Base-by-base conservation (phyloP, 768 basidiomycete species). In the Phylloporus sp. region DNA sequence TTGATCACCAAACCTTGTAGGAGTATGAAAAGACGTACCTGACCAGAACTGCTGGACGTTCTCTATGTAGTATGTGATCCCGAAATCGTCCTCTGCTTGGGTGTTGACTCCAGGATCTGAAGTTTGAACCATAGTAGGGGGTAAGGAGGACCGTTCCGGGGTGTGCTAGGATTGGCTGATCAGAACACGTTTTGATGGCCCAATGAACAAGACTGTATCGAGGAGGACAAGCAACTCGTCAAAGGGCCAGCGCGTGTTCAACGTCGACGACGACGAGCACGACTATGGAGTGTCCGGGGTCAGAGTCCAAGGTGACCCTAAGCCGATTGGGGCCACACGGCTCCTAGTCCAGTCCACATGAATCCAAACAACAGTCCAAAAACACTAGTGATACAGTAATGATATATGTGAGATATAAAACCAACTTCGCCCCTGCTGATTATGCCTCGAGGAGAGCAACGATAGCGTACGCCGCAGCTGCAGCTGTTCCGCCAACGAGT, bases 21-120 rank as follows among this genome's bases (percentile, higher is more conserved):
- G 32, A n/a, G 21, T 32, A 47, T 35, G 20, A 27, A 15, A 41
- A 44, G 34, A 62, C 85, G 53, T 59, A 91, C 89, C 89, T 57
- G 86, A 83, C 90, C 90, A 93, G 65, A 92, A 93, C 66, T 92
- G 88, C 54, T 87, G 88, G 35, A 86, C 79, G 46, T 80, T 86
- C 54, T 87, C 82, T 54, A 93, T 83, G 49, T 86, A 75, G 67
- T 91, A 93, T 22, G 83, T 80, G 49, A 90, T 85, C 24, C 83
- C 87, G n/a, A 86, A 72, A 35, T 80, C 79, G 54, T 86, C 85
- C 61, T 82, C 75, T 70, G 59, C 50, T 20, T 51, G 50, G 29
- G 60, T 40, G 34, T 58, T 66, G 17, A 49, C 42, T 33, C 46
- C 36, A 35, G 59, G 38, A 21, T 36, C 42, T 9, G 43, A 56